phyloP scores from a whole-genome alignment of 768 basidiomycete genomes.

The Lyophyllum shimeji region DNA sequence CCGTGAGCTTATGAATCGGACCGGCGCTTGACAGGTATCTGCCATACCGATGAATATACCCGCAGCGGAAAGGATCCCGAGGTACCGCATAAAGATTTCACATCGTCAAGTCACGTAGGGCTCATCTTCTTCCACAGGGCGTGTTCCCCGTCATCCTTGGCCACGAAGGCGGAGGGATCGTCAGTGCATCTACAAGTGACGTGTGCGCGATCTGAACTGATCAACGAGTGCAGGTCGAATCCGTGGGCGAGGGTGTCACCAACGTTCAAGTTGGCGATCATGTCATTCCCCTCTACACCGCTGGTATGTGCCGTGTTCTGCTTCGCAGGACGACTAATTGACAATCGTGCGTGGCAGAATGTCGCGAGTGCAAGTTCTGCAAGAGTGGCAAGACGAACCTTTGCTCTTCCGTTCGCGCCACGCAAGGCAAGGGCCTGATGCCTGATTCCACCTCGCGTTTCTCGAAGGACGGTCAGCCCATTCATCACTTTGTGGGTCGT shows the following conservation, averaged over 20 bases:
- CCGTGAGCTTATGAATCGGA: conserved; percentile 10
- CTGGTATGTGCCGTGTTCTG: conserved; percentile 49
- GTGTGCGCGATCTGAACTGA: conserved; percentile 9
- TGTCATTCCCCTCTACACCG: conserved; percentile 96
- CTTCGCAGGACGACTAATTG: neutral
- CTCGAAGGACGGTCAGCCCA: conserved; percentile 80
- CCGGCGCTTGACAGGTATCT: conserved; percentile 61
- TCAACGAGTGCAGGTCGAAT: conserved; percentile 71
- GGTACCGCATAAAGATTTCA: conserved; percentile 38
- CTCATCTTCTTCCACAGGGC: conserved; percentile 48
- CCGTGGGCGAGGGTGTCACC: conserved; percentile 95
- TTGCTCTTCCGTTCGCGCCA: conserved; percentile 90
- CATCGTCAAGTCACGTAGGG: neutral
- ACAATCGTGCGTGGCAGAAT: conserved; percentile 50
- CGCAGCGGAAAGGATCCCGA: conserved; percentile 96
- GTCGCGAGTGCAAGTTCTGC: conserved; percentile 98
- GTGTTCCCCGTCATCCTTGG: conserved; percentile 92
- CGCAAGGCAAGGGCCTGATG: conserved; percentile 95
- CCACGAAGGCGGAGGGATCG: conserved; percentile 92
- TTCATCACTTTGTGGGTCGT: conserved; percentile 84
- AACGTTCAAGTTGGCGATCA: conserved; percentile 80
- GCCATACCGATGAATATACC: conserved; percentile 98
- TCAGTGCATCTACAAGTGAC: conserved; percentile 35
- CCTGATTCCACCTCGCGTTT: conserved; percentile 89
- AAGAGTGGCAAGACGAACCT: conserved; percentile 98